Evolutionary conservation across 176 grass and related monocot genomes (phyloP), one percentile per base, ranked within the genome.

Genomic region (Eragrostis nindensis): DNA sequence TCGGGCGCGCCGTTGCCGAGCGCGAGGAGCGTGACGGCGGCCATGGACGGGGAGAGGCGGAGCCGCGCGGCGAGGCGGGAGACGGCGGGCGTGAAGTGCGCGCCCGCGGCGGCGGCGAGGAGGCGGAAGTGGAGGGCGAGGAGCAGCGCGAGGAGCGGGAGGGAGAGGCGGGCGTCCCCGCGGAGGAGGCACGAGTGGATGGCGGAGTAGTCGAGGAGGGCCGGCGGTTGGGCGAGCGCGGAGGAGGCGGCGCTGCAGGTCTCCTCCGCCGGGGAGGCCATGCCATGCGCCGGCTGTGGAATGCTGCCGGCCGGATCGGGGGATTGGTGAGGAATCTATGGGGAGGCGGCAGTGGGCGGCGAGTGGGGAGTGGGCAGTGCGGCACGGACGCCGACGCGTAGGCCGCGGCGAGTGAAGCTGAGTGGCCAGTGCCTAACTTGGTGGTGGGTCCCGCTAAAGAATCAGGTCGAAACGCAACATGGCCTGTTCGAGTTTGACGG

Each of bases 1-100:
- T 98, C 95, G 32, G 95, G 95, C 3, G 95, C 87, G 62, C 95
- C 95, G 76, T 94, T 97, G 12, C 95, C 95, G 48, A 97, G 82
- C 53, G 95, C 89, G 14, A 97, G 95, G 56, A 97, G 95, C n/a
- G 95, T 97, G 29, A 89, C 95, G 67, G 92, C 95, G 68, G 95
- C 90, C 92, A 94, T 94, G 69, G 88, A 91, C 0, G 94, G 89
- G 21, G 94, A 94, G 47, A 97, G 79, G 29, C 94, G 88, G 21
- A 97, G 92, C 29, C 73, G 80, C 46, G 66, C 13, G 22, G 86
- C 86, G 69, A 97, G 87, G 81, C 83, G 90, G 17, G 92, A 83
- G 19, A 92, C 92, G 7, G 83, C 83, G 0, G 92, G 95, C n/a
- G 90, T 83, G 87, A 97, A 94, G 88, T 80, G 85, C 2, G 74